These are phyloP conservation scores for Trichoderma orchidacearum DNA, from an alignment of 495 filamentous ascomycete genomes.

Conservation along the genomic window DNA sequence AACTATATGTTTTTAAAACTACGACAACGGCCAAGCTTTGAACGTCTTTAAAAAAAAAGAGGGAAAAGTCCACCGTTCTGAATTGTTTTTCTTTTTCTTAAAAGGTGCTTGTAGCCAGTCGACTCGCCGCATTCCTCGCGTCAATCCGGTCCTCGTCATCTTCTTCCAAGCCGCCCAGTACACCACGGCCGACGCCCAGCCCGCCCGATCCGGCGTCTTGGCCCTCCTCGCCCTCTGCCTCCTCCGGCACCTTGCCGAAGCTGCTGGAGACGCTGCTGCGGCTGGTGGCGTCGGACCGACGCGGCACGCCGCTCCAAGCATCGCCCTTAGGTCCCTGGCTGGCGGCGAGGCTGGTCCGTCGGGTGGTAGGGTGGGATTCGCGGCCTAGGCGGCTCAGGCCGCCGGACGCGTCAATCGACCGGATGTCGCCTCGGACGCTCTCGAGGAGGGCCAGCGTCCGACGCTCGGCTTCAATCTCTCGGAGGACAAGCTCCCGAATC, in stretches of 20 bases:
- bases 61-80: background rate
- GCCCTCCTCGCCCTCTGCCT: constrained; percentile 28
- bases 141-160: constrained; percentile 91
- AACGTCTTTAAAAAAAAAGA: background rate
- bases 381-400: constrained; percentile 80
- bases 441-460: constrained; percentile 86
- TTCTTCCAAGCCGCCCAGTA: constrained; percentile 53
- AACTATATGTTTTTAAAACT: background rate
- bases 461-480: constrained; percentile 91
- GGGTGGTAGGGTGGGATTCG: constrained; percentile 64
- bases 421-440: constrained; percentile 80
- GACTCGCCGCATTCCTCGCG: constrained; percentile 85
- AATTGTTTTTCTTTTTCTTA: constrained; percentile 18
- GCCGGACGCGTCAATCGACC: constrained; percentile 79
- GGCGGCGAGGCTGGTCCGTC: constrained; percentile 63
- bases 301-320: constrained; percentile 89
- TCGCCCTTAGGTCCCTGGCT: constrained; percentile 93
- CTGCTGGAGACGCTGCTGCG: constrained; percentile 67
- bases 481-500: constrained; percentile 83
- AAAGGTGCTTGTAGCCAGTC: constrained; percentile 88
- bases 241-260: constrained; percentile 27
- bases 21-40: background rate
- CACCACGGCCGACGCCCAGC: constrained; percentile 41
- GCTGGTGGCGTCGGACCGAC: constrained; percentile 59
- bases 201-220: constrained; percentile 16